phyloP scores from a whole-genome alignment of 768 basidiomycete genomes.

The Cystoderma amianthinum region DNA sequence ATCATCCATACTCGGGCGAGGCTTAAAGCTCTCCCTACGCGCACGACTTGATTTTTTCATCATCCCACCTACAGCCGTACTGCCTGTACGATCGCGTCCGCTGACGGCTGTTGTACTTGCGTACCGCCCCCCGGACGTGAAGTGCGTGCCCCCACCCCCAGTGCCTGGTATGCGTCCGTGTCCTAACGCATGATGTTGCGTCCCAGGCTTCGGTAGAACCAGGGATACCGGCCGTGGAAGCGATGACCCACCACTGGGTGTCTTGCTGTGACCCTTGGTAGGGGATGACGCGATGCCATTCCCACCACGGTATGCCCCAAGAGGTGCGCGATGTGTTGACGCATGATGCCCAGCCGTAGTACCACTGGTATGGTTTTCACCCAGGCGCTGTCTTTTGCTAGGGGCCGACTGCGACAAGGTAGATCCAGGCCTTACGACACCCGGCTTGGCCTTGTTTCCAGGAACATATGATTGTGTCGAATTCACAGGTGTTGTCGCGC shows the following conservation, averaged over 20 bases:
- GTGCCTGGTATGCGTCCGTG: conserved; percentile 42
- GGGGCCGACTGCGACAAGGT: conserved; percentile 46
- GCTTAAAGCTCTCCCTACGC: conserved; percentile 76
- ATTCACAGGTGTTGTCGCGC: conserved; percentile 51
- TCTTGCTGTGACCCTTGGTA: conserved; percentile 39
- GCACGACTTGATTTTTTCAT: conserved; percentile 46
- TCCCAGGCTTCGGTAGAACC: conserved; percentile 43
- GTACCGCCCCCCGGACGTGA: conserved; percentile 15
- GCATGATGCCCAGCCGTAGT: conserved; percentile 11
- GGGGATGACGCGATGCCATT: conserved; percentile 34
- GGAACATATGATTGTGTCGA: conserved; percentile 28
- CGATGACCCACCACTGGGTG: conserved; percentile 19
- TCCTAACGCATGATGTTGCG: conserved; percentile 48
- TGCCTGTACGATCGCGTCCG: conserved; percentile 16
- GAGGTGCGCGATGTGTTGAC: conserved; percentile 23
- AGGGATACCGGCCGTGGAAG: conserved; percentile 37
- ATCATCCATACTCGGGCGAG: conserved; percentile 65
- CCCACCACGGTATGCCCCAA: conserved; percentile 32
- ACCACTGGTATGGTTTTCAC: conserved; percentile 22
- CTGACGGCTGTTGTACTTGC: conserved; percentile 8
- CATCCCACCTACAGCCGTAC: conserved; percentile 7
- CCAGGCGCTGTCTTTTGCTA: conserved; percentile 57
- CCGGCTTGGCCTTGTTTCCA: conserved; percentile 29
- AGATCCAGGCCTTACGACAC: conserved; percentile 44
- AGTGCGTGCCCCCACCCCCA: conserved; percentile 7